A percentile compares a stretch with the other conserved stretches of the same genome.
These are phyloP conservation scores for Aspergillus caelatus DNA, from an alignment of 2,329 filamentous ascomycete species.

Conservation along the genomic window DNA sequence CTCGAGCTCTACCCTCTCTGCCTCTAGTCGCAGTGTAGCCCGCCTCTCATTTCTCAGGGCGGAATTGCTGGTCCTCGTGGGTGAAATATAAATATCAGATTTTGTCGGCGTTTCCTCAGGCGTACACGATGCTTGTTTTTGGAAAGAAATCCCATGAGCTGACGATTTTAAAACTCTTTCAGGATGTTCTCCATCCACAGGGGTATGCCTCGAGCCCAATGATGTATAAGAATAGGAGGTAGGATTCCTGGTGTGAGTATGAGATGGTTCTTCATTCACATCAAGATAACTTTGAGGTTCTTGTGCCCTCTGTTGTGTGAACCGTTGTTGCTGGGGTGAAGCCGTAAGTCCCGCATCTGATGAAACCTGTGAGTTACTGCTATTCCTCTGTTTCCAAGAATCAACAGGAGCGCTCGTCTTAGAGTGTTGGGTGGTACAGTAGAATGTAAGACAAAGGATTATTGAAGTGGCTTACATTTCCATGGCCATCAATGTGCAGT, in stretches of 20 bases:
- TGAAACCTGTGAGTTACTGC: neutral
- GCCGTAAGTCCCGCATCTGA: neutral
- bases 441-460: neutral
- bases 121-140: constrained; percentile 12
- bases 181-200: neutral
- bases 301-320: neutral
- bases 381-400: neutral
- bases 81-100: constrained; percentile 20
- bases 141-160: neutral
- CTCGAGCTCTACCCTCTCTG: constrained; percentile 34
- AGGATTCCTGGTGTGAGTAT: neutral
- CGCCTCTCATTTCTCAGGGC: constrained; percentile 31
- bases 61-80: constrained; percentile 24
- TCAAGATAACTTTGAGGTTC: neutral
- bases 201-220: neutral
- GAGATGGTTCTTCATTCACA: neutral
- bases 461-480: constrained; percentile 18
- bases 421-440: neutral
- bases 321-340: neutral
- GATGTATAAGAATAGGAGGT: neutral
- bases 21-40: constrained; percentile 34
- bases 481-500: constrained; percentile 20
- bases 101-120: constrained; percentile 10
- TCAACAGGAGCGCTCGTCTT: neutral
- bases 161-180: neutral